Base-by-base conservation (phyloP, 257 asterid species). In the Solanum lycopersicoides region DNA sequence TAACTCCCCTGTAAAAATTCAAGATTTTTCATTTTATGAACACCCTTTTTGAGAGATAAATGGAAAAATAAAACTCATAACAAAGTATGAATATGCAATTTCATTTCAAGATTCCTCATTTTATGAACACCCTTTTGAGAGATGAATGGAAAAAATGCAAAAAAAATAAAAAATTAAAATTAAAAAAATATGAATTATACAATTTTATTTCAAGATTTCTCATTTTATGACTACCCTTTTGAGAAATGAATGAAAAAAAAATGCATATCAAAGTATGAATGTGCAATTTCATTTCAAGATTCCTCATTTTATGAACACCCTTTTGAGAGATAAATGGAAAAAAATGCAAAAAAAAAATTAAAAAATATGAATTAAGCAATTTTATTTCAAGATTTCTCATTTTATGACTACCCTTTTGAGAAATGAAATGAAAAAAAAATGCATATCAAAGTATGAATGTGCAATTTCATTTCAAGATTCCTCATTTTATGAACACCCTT, bases 1-100 rank as follows among this genome's bases (percentile, higher is more conserved):
- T 93, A 96, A 75, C 50, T 95, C 99, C 75, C 98, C 99, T 96
- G 86, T 86, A 42, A 23, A 23, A 85, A 60, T 89, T 86, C 76
- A 80, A 88, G 87, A 63, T 42, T 84, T 41, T 41, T 79, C 84
- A 79, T 44, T 79, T 79, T 79, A 45, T 28, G 16, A 79, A 37
- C 30, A 44, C 65, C 65, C 63, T 25, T 25, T 25, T 77, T 77
- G 37, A 77, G 83, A 77, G 23, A 77, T 76, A 6, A 74, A 23
- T 75, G 82, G 50, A 21, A 75, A 28, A 39, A 60, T 11, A 37
- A 0, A 37, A 37, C 7, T 6, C 39, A 37, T 37, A 37, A 3
- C 15, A 75, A 23, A 23, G 23, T 41, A 76, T 76, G 60, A 41
- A 41, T 3, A 2, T n/a, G 63, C 83, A 44, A 25, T n/a, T 77